Evolutionary conservation across 2,329 filamentous ascomycete species (phyloP).

Genomic region (Epichloe sibirici): DNA sequence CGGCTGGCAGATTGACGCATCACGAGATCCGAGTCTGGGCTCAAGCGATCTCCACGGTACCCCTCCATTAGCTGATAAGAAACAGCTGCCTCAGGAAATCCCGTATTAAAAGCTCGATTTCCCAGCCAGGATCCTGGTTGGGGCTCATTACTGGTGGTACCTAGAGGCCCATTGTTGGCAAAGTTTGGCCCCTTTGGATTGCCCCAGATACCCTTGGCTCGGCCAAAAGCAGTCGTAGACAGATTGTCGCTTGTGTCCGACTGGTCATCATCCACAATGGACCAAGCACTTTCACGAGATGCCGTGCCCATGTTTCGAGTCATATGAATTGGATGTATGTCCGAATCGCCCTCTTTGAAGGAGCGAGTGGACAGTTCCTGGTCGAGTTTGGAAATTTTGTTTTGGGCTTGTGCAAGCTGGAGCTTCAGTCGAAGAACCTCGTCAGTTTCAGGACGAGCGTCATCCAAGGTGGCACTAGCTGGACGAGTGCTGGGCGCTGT

Average conservation of each 20-base stretch:
- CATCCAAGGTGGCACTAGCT: conserved; percentile 37
- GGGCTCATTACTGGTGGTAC: conserved; percentile 23
- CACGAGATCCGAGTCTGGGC: conserved; percentile 36
- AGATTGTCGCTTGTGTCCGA: conserved; percentile 45
- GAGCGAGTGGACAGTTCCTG: conserved; percentile 55
- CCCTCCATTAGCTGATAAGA: conserved; percentile 26
- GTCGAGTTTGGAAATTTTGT: conserved; percentile 58
- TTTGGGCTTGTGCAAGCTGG: conserved; percentile 59
- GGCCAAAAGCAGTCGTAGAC: conserved; percentile 38
- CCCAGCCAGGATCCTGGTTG: conserved; percentile 32
- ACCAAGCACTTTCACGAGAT: conserved; percentile 38
- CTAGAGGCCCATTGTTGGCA: conserved; percentile 20
- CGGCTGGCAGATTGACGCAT: conserved; percentile 30
- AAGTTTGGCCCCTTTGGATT: conserved; percentile 30
- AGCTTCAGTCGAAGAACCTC: conserved; percentile 58
- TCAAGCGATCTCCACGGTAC: conserved; percentile 34
- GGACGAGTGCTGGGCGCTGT: conserved; percentile 38
- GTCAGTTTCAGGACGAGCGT: conserved; percentile 29
- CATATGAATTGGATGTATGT: conserved; percentile 12
- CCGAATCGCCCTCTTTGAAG: conserved; percentile 38
- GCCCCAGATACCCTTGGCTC: conserved; percentile 44
- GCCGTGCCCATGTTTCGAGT: conserved; percentile 10
- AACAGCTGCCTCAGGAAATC: conserved; percentile 27
- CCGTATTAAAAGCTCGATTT: conserved; percentile 25
- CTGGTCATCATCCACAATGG: conserved; percentile 38